phyloP scores from a whole-genome alignment of 169 alveolate genomes.

The Eimeria brunetti region DNA sequence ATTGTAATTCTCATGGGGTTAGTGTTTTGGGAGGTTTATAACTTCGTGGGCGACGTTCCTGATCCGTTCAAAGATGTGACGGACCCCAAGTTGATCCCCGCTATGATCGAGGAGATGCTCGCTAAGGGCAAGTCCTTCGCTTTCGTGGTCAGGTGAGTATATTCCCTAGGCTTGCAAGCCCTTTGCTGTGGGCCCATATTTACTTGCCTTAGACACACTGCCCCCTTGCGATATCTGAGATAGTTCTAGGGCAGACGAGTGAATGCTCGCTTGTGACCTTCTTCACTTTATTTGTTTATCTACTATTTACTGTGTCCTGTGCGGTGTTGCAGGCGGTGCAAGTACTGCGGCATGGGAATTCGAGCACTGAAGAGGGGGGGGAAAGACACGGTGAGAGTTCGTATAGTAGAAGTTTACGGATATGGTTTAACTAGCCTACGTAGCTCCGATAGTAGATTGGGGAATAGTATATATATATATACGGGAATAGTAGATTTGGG shows the following conservation, averaged over 20 bases:
- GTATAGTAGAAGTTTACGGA: neutral
- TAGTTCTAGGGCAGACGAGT: neutral
- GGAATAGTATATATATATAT: too few relatives aligned
- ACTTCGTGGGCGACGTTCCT: conserved; percentile 5
- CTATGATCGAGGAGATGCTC: neutral
- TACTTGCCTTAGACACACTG: too few relatives aligned
- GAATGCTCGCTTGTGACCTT: neutral
- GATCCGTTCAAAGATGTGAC: conserved; percentile 20
- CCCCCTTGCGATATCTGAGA: too few relatives aligned
- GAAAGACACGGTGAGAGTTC: conserved; percentile 17
- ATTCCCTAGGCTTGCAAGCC: neutral
- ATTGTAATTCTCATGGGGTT: neutral
- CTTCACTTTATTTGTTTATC: too few relatives aligned
- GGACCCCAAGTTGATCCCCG: conserved; percentile 10
- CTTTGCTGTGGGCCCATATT: too few relatives aligned
- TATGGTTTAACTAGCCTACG: neutral
- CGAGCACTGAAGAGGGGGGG: conserved; percentile 43
- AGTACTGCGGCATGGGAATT: conserved; percentile 50
- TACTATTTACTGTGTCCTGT: neutral
- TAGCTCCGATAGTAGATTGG: neutral
- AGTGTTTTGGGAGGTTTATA: conserved; percentile 34
- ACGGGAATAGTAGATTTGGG: neutral
- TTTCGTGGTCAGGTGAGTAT: conserved; percentile 24
- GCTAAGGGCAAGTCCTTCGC: conserved; percentile 31
- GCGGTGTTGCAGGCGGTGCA: conserved; percentile 17